A percentile compares a stretch with the other conserved stretches of the same genome.
Conservation (phyloP, 441 rosid species). For the Viola pubescens region DNA sequence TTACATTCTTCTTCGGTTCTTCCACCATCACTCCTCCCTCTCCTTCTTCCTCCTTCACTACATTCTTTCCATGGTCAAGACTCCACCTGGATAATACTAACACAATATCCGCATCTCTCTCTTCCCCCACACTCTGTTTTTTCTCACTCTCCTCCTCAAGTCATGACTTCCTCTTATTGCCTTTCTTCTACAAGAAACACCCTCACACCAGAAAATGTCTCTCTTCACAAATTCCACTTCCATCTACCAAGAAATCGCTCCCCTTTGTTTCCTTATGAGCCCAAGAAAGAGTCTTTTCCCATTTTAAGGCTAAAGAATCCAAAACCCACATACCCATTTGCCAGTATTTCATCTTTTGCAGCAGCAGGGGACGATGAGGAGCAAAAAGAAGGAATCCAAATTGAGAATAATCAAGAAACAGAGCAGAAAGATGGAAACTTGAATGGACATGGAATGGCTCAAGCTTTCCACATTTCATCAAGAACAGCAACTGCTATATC, state of each 20-base stretch:
- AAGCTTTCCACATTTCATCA: constrained; percentile 74
- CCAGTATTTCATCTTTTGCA: constrained; percentile 64
- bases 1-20: constrained; percentile 15
- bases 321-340: constrained; percentile 42
- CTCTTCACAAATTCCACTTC: constrained; percentile 34
- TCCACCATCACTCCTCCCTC: constrained; percentile 26
- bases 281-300: constrained; percentile 31
- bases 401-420: constrained; percentile 22
- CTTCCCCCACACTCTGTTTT: neutral
- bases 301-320: constrained; percentile 23
- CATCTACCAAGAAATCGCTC: constrained; percentile 32
- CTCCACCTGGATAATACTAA: constrained; percentile 29
- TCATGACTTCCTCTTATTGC: constrained; percentile 62
- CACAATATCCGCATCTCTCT: constrained; percentile 13
- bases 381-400: constrained; percentile 24
- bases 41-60: constrained; percentile 15
- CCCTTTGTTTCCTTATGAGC: constrained; percentile 26
- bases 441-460: constrained; percentile 76
- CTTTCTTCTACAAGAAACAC: constrained; percentile 54
- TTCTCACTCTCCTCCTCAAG: constrained; percentile 8
- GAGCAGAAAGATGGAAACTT: constrained; percentile 25
- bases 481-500: constrained; percentile 63
- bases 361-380: constrained; percentile 51
- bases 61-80: constrained; percentile 40
- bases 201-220: constrained; percentile 24